phyloP scores from a whole-genome alignment of 1,284 basidiomycete species.

The Mycena sp. region DNA sequence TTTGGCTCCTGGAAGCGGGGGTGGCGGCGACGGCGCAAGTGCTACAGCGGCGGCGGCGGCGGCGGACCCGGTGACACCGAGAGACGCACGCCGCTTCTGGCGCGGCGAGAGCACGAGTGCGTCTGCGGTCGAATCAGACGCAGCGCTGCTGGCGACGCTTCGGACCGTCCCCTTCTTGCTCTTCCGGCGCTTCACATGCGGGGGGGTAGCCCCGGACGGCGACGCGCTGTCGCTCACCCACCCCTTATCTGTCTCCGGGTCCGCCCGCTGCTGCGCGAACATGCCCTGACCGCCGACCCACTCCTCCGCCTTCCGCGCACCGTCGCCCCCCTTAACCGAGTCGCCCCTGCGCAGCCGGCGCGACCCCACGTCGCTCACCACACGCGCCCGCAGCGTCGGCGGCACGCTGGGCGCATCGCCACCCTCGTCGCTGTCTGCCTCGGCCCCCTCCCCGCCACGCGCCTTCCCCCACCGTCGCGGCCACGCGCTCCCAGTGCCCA shows the following conservation, averaged over 20 bases:
- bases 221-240: slow-evolving; percentile 33
- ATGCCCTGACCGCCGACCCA: slow-evolving; percentile 35
- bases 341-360: slow-evolving; percentile 31
- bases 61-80: slow-evolving; percentile 20
- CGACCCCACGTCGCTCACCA: slow-evolving; percentile 24
- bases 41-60: slow-evolving; percentile 12
- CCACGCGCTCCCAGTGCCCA: slow-evolving; percentile 15
- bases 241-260: slow-evolving; percentile 30
- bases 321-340: slow-evolving; percentile 26
- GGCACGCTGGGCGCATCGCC: slow-evolving; percentile 22
- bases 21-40: slow-evolving; percentile 16
- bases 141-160: slow-evolving; percentile 28
- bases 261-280: slow-evolving; percentile 13
- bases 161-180: slow-evolving; percentile 22
- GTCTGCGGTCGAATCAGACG: slow-evolving; percentile 21
- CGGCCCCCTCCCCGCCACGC: slow-evolving; percentile 12
- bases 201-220: not conserved
- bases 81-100: slow-evolving; percentile 25
- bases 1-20: not conserved
- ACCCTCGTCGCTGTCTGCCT: slow-evolving; percentile 16
- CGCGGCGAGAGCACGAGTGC: slow-evolving; percentile 13
- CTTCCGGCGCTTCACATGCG: slow-evolving; percentile 17
- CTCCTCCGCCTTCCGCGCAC: slow-evolving; percentile 32
- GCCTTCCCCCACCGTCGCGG: slow-evolving; percentile 29
- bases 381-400: slow-evolving; percentile 19